Evolutionary conservation across 345 rosid genomes (phyloP).

Genomic region (Moricandia moricandioides): DNA sequence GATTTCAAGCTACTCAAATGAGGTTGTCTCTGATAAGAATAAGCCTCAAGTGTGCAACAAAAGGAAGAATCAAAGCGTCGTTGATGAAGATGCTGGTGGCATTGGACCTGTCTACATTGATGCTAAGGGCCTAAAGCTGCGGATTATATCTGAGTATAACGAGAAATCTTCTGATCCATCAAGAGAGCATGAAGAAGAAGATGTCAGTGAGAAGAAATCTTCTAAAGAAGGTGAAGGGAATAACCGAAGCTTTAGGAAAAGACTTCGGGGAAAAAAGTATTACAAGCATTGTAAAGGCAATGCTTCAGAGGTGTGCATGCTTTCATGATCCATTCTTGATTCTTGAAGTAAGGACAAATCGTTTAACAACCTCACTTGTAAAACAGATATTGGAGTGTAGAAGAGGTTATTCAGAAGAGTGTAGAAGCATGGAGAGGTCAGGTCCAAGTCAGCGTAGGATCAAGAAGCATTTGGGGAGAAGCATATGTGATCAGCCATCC

Average conservation of each 20-base stretch:
- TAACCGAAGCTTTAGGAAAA: slow-evolving; percentile 25
- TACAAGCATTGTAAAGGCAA: slow-evolving; percentile 52
- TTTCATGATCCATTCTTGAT: background rate
- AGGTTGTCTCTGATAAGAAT: slow-evolving; percentile 37
- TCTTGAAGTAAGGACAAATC: background rate
- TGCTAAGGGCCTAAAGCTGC: slow-evolving; percentile 73
- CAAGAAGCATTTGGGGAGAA: slow-evolving; percentile 30
- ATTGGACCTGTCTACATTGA: slow-evolving; percentile 87
- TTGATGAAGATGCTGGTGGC: slow-evolving; percentile 46
- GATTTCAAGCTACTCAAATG: slow-evolving; percentile 42
- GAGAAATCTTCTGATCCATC: slow-evolving; percentile 25
- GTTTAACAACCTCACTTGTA: background rate
- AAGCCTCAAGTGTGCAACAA: slow-evolving; percentile 35
- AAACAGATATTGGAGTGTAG: slow-evolving; percentile 30
- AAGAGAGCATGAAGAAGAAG: slow-evolving; percentile 16
- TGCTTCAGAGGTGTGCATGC: slow-evolving; percentile 54
- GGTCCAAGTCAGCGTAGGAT: slow-evolving; percentile 40
- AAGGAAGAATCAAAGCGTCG: slow-evolving; percentile 44
- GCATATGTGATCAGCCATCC: slow-evolving; percentile 44
- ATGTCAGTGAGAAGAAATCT: slow-evolving; percentile 36
- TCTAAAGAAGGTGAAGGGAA: slow-evolving; percentile 37
- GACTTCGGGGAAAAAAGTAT: slow-evolving; percentile 43
- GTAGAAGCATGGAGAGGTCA: slow-evolving; percentile 33
- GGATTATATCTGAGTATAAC: slow-evolving; percentile 70
- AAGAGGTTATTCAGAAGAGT: slow-evolving; percentile 43